phyloP scores from a whole-genome alignment of 306 rosid genomes.

The Cotoneaster glaucophyllus region DNA sequence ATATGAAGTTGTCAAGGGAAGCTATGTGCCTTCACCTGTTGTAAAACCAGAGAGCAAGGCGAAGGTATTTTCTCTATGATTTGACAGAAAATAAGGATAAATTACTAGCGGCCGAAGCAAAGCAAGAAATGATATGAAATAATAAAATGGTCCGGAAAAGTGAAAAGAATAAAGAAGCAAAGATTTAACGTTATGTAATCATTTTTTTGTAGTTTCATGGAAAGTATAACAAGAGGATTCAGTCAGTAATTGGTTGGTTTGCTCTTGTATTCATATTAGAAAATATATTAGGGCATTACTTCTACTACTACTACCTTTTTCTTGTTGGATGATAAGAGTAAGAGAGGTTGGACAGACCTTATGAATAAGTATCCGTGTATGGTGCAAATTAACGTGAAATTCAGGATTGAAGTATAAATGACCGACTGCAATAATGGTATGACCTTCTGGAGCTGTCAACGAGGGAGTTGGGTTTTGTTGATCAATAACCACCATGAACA shows the following conservation, averaged over 20 bases:
- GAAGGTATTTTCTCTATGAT: conserved; percentile 30
- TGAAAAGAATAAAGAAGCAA: neutral
- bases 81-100: neutral
- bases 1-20: conserved; percentile 69
- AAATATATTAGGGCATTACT: neutral
- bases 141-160: neutral
- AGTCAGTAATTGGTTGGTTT: neutral
- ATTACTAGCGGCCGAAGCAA: neutral
- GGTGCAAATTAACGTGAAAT: neutral
- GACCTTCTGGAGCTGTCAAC: neutral
- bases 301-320: too few relatives aligned
- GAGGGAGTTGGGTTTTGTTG: neutral
- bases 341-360: neutral
- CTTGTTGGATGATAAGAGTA: neutral
- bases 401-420: neutral
- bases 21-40: conserved; percentile 50
- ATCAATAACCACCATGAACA: neutral
- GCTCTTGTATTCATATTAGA: neutral
- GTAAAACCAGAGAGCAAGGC: conserved; percentile 29
- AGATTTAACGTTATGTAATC: neutral
- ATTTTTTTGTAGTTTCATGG: neutral
- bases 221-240: neutral
- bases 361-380: neutral
- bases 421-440: neutral
- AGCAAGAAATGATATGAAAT: neutral